A percentile compares a stretch with the other conserved stretches of the same genome.
Evolutionary conservation across 306 rosid species (phyloP).

Genomic region (Prunus padus): DNA sequence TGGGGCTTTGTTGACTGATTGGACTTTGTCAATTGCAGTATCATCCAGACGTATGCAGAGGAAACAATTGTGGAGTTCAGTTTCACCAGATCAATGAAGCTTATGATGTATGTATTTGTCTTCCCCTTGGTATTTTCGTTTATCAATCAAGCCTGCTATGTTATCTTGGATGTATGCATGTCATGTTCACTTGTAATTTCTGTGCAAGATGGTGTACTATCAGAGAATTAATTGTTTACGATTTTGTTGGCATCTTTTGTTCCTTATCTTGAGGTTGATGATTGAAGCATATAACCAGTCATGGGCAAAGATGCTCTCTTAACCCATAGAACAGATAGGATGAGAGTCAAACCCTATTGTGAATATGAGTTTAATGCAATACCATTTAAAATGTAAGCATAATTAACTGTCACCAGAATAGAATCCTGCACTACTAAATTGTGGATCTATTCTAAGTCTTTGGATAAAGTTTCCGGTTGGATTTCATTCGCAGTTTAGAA

Average conservation of each 20-base stretch:
- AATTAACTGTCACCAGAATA: too few relatives aligned
- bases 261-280: too few relatives aligned
- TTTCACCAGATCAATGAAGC: conserved; percentile 88
- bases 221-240: not conserved
- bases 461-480: too few relatives aligned
- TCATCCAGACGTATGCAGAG: conserved; percentile 92
- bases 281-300: not conserved
- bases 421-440: too few relatives aligned
- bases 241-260: too few relatives aligned
- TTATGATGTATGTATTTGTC: conserved; percentile 56
- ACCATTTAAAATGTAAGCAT: too few relatives aligned
- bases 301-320: not conserved
- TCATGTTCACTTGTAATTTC: not conserved
- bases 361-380: too few relatives aligned
- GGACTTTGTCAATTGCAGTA: conserved; percentile 43
- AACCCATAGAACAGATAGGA: too few relatives aligned
- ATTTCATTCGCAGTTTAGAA: too few relatives aligned
- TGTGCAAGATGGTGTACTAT: too few relatives aligned
- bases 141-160: not conserved
- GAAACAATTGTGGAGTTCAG: conserved; percentile 70
- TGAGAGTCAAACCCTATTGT: too few relatives aligned
- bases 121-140: not conserved
- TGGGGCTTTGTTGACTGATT: not conserved
- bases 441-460: too few relatives aligned
- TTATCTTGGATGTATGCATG: not conserved